These are phyloP conservation scores for Cutaneotrichosporon dermatis DNA, from an alignment of 1,284 basidiomycete genomes.

Conservation along the genomic window DNA sequence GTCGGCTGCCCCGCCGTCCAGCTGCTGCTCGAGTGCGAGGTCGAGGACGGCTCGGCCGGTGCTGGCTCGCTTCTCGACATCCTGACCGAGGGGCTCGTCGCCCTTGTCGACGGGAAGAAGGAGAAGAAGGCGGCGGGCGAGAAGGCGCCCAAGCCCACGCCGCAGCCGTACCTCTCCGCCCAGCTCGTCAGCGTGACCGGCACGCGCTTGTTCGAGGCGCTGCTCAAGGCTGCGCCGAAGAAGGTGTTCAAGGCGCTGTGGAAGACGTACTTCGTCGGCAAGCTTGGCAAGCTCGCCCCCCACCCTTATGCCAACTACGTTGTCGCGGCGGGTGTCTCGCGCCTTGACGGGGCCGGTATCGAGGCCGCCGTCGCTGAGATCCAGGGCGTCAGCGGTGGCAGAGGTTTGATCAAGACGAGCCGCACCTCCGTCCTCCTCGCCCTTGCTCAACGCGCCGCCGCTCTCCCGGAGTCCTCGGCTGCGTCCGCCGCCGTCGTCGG, in stretches of 20 bases:
- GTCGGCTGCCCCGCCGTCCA: conserved; percentile 77
- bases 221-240: conserved; percentile 61
- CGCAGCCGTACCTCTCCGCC: conserved; percentile 56
- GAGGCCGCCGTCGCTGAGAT: conserved; percentile 59
- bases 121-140: background rate
- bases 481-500: conserved; percentile 49
- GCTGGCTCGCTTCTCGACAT: conserved; percentile 74
- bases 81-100: conserved; percentile 72
- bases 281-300: conserved; percentile 63
- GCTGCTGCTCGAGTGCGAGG: conserved; percentile 75
- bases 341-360: conserved; percentile 59
- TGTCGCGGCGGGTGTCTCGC: conserved; percentile 67
- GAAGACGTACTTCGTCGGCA: conserved; percentile 68
- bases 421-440: conserved; percentile 67
- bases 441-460: conserved; percentile 62
- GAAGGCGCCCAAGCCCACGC: conserved; percentile 17
- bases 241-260: conserved; percentile 66
- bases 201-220: conserved; percentile 78
- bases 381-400: conserved; percentile 52
- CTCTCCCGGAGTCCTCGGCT: conserved; percentile 30
- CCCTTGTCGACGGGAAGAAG: conserved; percentile 52
- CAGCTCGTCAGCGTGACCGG: conserved; percentile 77
- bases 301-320: conserved; percentile 93
- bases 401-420: conserved; percentile 55
- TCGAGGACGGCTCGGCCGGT: conserved; percentile 59